These are phyloP conservation scores for Cantharellus cinnabarinus DNA, from an alignment of 768 basidiomycete species.

Conservation along the genomic window DNA sequence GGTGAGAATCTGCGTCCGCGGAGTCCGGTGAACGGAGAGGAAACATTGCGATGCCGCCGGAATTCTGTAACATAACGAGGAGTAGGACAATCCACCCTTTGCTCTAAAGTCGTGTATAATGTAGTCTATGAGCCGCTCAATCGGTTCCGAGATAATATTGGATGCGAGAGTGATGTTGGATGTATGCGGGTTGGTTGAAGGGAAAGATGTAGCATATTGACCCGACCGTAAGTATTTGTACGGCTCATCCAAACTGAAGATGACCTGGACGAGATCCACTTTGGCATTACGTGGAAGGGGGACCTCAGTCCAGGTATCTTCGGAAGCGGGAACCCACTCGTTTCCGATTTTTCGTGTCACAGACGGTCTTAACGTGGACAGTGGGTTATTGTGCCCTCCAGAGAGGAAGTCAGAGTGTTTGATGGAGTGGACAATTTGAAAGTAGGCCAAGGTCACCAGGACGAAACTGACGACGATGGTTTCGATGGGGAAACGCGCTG, in stretches of 20 bases:
- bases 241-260: slow-evolving; percentile 30
- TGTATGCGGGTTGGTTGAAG: slow-evolving; percentile 6
- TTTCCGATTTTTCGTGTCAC: slow-evolving; percentile 29
- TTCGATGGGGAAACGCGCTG: slow-evolving; percentile 29
- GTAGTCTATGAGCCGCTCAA: slow-evolving; percentile 14
- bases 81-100: slow-evolving; percentile 25
- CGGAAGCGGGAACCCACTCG: slow-evolving; percentile 43
- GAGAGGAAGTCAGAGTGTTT: slow-evolving; percentile 68
- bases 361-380: slow-evolving; percentile 27
- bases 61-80: slow-evolving; percentile 29
- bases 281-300: slow-evolving; percentile 13
- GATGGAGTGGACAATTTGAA: slow-evolving; percentile 77
- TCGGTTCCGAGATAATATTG: neutral
- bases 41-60: slow-evolving; percentile 21
- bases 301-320: slow-evolving; percentile 27
- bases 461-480: slow-evolving; percentile 81
- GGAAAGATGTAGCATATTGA: slow-evolving; percentile 14
- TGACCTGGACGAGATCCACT: slow-evolving; percentile 56
- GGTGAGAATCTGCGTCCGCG: slow-evolving; percentile 26
- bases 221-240: slow-evolving; percentile 1
- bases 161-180: neutral
- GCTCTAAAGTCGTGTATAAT: slow-evolving; percentile 24
- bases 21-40: slow-evolving; percentile 17
- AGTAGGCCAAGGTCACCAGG: slow-evolving; percentile 82
- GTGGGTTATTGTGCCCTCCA: slow-evolving; percentile 14